These are phyloP conservation scores for Xanthoparmelia taractica DNA, from an alignment of 495 filamentous ascomycete species.

Conservation along the genomic window DNA sequence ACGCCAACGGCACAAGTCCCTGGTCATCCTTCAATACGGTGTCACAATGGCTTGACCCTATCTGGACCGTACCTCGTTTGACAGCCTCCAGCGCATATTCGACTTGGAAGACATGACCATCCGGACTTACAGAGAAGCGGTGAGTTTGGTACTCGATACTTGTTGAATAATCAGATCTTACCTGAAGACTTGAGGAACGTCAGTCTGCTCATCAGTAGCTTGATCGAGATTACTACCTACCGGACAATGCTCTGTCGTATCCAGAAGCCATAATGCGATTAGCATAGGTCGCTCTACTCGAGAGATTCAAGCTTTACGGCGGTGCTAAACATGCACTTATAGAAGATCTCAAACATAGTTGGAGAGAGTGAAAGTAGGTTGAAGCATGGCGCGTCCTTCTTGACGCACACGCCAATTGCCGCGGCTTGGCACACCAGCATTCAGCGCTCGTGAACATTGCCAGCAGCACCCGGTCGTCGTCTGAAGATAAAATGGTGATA, in stretches of 20 bases:
- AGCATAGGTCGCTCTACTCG: background rate
- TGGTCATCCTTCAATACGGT: conserved; percentile 30
- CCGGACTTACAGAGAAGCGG: conserved; percentile 54
- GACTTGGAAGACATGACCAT: conserved; percentile 99
- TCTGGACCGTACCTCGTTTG: conserved; percentile 67
- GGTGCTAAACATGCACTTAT: background rate
- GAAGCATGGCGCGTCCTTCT: conserved; percentile 9
- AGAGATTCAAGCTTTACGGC: background rate
- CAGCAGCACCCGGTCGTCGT: too few species aligned
- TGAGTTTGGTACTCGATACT: conserved; percentile 7
- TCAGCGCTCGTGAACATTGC: too few species aligned
- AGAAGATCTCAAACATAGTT: background rate
- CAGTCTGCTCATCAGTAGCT: conserved; percentile 33
- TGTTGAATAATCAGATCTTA: conserved; percentile 31
- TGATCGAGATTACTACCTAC: conserved; percentile 41
- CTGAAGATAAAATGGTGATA: conserved; percentile 4
- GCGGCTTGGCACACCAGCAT: conserved; percentile 3
- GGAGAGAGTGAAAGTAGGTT: background rate
- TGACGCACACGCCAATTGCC: conserved; percentile 1
- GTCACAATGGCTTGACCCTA: background rate
- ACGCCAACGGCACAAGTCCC: conserved; percentile 97
- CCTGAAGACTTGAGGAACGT: conserved; percentile 54
- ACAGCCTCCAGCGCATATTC: conserved; percentile 99
- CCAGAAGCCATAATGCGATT: conserved; percentile 60
- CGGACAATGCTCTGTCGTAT: conserved; percentile 91